A percentile compares a stretch with the other conserved stretches of the same genome.
Conservation (phyloP, 176 grass and related monocot genomes). For the Alopecurus myosuroides region DNA sequence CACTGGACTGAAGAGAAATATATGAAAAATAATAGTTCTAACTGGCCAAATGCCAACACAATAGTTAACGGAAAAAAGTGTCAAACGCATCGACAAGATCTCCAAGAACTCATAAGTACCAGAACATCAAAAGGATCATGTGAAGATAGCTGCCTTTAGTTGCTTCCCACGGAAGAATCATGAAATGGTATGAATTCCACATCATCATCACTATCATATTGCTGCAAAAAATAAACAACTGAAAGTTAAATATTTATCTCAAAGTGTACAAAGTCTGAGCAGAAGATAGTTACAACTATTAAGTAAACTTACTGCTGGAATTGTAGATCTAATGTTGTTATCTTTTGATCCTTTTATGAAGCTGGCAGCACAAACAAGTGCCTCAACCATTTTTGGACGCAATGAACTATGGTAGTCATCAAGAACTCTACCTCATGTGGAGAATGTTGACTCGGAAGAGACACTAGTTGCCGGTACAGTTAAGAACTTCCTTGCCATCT, state of each 20-base stretch:
- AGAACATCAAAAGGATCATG: too few relatives aligned
- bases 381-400: not conserved
- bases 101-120: not conserved
- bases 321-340: not conserved
- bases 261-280: not conserved
- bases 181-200: not conserved
- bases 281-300: not conserved
- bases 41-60: too few relatives aligned
- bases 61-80: too few relatives aligned
- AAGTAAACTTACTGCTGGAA: not conserved
- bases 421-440: not conserved
- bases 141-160: not conserved
- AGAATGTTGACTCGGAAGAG: not conserved
- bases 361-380: not conserved
- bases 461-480: not conserved
- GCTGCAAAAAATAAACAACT: not conserved
- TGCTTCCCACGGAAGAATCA: not conserved
- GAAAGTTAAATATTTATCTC: not conserved
- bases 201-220: not conserved
- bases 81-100: too few relatives aligned
- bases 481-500: not conserved
- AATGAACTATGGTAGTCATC: not conserved
- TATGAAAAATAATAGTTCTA: too few relatives aligned
- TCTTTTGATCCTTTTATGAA: not conserved
- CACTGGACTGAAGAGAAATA: too few relatives aligned